Base-by-base conservation (phyloP, 495 filamentous ascomycete genomes). In the Hypoxylon crocopeplum region DNA sequence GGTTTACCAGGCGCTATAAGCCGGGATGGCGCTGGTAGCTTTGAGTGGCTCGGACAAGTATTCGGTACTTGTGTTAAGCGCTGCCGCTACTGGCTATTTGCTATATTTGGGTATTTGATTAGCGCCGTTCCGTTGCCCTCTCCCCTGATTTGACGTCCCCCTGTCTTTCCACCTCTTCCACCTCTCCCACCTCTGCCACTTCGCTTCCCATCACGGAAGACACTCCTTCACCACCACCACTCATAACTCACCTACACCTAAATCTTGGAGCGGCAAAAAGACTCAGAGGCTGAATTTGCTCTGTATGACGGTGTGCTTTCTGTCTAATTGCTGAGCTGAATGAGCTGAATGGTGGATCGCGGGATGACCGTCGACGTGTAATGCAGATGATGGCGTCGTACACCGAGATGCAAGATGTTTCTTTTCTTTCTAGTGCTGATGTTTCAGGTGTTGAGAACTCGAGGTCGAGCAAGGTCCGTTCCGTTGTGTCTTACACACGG, bases 11-110 rank as follows among this genome's bases (percentile, higher is more conserved):
- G 60, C 60, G 60, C 54, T 58, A 64, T 64, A 55, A 48, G 46
- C 60, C 60, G 53, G 48, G 54, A 57, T 55, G 12, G 33, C 15
- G 37, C 48, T 64, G 49, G 22, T 59, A 41, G 36, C 40, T 32
- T 48, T 41, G 44, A 54, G 45, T 59, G 54, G 37, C 36, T 59
- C 48, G 39, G 41, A 27, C n/a, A 59, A 44, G 61, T 64, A 64
- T 64, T 59, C 50, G 61, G 55, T 64, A 64, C 61, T 59, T 64
- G 54, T 24, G 52, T 59, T 61, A 64, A 64, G 61, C 61, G 61
- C 61, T 64, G 61, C 61, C 61, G 61, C 61, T 64, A 64, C 55
- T 64, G 61, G 51, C 19, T 58, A 51, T 59, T 50, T 64, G 34
- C 61, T 64, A 64, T 64, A 64, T 64, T 64, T 64, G 61, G 61